Evolutionary conservation across 2,329 filamentous ascomycete genomes (phyloP), one percentile per base, ranked within the genome.

Genomic region (Fusarium buharicum): DNA sequence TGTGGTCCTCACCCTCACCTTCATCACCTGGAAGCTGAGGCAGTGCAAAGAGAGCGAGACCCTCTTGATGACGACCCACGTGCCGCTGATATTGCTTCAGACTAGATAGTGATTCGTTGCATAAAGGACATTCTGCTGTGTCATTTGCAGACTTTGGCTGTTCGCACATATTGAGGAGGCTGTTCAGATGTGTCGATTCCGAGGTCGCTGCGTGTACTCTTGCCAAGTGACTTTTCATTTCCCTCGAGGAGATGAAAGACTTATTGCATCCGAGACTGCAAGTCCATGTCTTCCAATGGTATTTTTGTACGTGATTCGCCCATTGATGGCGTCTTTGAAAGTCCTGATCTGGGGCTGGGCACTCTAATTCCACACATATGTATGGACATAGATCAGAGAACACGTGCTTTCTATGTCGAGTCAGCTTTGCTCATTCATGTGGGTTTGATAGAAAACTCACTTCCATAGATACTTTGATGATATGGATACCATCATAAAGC

Each of bases 101-200:
- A 0, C 17, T 37, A 2, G 0, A 2, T 2, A 40, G 1, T 1
- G 0, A 3, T 6, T 11, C 4, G 13, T 31, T 16, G 6, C 59
- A 63, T 0, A 58, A 4, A 17, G 18, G 22, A 0, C 52, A 58
- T 4, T 22, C 13, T 14, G 22, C 3, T 1, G 4, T 9, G 2
- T 14, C 8, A 1, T 16, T 0, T 1, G 27, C 11, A 0, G 12
- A 1, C 1, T 9, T 55, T 0, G 30, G 0, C 1, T 2, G 36
- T 2, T 41, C 20, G 0, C 55, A 49, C 7, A 59, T 24, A 0
- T 6, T 8, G 0, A 46, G 16, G 12, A 59, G 40, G 0, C 31
- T 30, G 0, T 2, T n/a, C 0, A 36, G 6, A 0, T 10, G 7
- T 0, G 4, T 17, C 13, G 4, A 0, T 10, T 18, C 11, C 0